phyloP scores from a whole-genome alignment of 768 basidiomycete species.

The Kondoa subrosea region DNA sequence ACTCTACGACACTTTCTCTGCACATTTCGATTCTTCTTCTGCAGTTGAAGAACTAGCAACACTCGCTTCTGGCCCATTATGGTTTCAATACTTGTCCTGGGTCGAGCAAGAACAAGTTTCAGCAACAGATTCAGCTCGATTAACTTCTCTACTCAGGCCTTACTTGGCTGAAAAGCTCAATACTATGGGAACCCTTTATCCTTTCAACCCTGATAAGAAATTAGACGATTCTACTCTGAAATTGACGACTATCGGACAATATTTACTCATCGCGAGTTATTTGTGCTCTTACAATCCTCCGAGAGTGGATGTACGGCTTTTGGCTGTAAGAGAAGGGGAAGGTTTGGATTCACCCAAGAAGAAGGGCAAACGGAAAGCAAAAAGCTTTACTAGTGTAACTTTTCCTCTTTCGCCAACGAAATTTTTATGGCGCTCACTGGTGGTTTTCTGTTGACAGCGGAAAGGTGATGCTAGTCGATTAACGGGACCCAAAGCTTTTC shows the following conservation, averaged over 20 bases:
- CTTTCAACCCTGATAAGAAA: neutral
- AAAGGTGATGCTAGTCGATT: slow-evolving; percentile 1
- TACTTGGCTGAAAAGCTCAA: neutral
- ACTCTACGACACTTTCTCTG: neutral
- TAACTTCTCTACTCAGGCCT: neutral
- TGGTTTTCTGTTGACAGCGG: neutral
- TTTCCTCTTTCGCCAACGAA: neutral
- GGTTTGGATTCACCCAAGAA: neutral
- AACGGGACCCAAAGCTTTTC: slow-evolving; percentile 7
- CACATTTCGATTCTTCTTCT: neutral
- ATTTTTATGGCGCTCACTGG: neutral
- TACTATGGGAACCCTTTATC: neutral
- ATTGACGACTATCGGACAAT: neutral
- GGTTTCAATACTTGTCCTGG: neutral
- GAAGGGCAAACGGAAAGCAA: slow-evolving; percentile 2
- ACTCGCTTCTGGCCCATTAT: neutral
- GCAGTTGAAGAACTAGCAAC: neutral
- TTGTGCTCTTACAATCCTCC: neutral
- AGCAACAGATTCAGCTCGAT: neutral
- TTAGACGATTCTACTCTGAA: neutral
- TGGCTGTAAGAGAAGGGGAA: neutral
- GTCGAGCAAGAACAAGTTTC: neutral
- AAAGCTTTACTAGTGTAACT: neutral
- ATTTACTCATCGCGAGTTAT: neutral
- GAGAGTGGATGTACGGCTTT: neutral